These are phyloP conservation scores for Russula virescens DNA, from an alignment of 768 basidiomycete species.

Conservation along the genomic window DNA sequence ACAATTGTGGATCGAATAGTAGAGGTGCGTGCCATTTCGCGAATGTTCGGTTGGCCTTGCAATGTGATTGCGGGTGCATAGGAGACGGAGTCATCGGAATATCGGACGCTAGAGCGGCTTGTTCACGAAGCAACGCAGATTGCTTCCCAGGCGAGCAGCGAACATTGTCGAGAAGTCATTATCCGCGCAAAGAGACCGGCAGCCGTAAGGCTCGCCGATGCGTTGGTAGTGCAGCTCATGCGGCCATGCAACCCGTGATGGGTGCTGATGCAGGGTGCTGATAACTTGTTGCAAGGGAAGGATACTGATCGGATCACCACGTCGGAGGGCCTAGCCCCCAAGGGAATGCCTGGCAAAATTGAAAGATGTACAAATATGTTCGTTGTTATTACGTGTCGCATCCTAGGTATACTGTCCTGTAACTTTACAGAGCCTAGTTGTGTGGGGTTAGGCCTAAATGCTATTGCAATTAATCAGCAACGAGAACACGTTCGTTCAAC, in stretches of 20 bases:
- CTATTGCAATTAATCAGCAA: not conserved
- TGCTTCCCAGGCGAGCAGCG: conserved; percentile 8
- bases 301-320: not conserved
- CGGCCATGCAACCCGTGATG: conserved; percentile 9
- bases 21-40: conserved; percentile 10
- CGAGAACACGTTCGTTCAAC: not conserved
- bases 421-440: not conserved
- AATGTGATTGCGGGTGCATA: not conserved
- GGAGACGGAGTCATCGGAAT: conserved; percentile 6
- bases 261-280: too few species aligned
- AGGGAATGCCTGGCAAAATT: too few species aligned
- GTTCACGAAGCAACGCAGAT: conserved; percentile 16
- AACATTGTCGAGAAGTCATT: conserved; percentile 11
- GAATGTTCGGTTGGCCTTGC: not conserved
- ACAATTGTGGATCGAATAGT: conserved; percentile 10
- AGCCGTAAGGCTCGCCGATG: not conserved
- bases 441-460: not conserved
- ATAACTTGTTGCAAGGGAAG: not conserved
- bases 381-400: conserved; percentile 3
- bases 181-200: conserved; percentile 13
- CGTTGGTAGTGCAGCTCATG: conserved; percentile 13
- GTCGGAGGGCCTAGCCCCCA: not conserved
- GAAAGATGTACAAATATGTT: not conserved
- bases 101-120: conserved; percentile 13
- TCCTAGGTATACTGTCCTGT: not conserved